phyloP scores from a whole-genome alignment of 139 green algal species.

The Closterium sp. region DNA sequence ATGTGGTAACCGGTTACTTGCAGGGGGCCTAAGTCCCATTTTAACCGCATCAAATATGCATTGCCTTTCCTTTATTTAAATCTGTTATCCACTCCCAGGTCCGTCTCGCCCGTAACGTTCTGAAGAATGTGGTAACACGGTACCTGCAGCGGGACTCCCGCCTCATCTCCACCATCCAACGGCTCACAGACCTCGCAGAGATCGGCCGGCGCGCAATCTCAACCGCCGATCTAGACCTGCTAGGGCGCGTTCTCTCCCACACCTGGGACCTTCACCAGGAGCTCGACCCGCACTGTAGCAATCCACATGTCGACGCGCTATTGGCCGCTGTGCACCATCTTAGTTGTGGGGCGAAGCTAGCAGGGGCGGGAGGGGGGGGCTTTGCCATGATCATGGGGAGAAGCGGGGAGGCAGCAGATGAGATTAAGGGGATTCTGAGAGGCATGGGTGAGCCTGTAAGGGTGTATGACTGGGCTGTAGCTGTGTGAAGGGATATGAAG shows the following conservation, averaged over 20 bases:
- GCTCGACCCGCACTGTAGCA: slow-evolving; percentile 44
- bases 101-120: slow-evolving; percentile 36
- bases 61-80: slow-evolving; percentile 10
- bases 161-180: slow-evolving; percentile 15
- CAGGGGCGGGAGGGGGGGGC: slow-evolving; percentile 43
- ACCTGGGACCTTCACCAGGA: slow-evolving; percentile 46
- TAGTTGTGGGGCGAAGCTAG: slow-evolving; percentile 34
- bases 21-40: slow-evolving; percentile 23
- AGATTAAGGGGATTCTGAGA: slow-evolving; percentile 14
- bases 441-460: slow-evolving; percentile 29
- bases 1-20: slow-evolving; percentile 35
- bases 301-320: slow-evolving; percentile 27
- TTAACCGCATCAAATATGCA: too few species aligned
- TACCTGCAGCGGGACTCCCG: slow-evolving; percentile 41
- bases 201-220: slow-evolving; percentile 4
- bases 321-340: slow-evolving; percentile 13
- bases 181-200: slow-evolving; percentile 37
- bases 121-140: slow-evolving; percentile 42
- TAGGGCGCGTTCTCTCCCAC: slow-evolving; percentile 26
- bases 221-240: not conserved
- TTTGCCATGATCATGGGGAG: slow-evolving; percentile 41
- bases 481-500: not conserved
- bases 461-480: slow-evolving; percentile 36
- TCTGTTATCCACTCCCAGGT: slow-evolving; percentile 36
- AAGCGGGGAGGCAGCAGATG: not conserved